phyloP scores from a whole-genome alignment of 1,284 basidiomycete species.

The Tetrapyrgos nigripes region DNA sequence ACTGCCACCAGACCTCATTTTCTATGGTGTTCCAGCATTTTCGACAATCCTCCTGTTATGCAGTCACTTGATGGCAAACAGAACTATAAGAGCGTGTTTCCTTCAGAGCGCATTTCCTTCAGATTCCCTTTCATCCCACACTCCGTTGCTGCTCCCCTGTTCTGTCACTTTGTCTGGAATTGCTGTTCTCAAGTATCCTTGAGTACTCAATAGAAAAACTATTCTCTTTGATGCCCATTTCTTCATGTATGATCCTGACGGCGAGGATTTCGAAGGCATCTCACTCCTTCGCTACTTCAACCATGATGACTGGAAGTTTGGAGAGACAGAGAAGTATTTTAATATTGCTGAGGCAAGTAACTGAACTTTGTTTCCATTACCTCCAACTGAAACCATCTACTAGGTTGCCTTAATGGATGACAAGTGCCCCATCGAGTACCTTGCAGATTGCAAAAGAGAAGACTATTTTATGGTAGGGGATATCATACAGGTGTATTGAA shows the following conservation, averaged over 20 bases:
- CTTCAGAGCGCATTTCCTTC: background rate
- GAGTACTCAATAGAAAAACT: background rate
- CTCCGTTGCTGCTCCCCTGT: background rate
- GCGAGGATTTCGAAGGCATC: background rate
- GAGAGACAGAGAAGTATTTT: background rate
- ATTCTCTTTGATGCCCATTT: background rate
- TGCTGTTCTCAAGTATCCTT: background rate
- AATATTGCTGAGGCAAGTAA: background rate
- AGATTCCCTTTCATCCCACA: background rate
- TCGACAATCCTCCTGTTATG: background rate
- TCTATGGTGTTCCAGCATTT: background rate
- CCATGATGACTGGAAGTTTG: background rate
- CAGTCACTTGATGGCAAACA: background rate
- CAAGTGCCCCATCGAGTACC: background rate
- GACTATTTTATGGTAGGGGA: background rate
- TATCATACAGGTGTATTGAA: background rate
- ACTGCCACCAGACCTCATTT: too few species aligned
- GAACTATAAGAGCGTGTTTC: background rate
- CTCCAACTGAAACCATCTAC: background rate
- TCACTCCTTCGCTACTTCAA: background rate
- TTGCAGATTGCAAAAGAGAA: background rate
- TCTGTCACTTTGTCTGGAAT: background rate
- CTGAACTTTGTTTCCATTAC: background rate
- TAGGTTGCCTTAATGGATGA: background rate
- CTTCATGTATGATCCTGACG: background rate